Base-by-base conservation (phyloP, 2,329 filamentous ascomycete genomes). In the Amesomyces nigricolor region DNA sequence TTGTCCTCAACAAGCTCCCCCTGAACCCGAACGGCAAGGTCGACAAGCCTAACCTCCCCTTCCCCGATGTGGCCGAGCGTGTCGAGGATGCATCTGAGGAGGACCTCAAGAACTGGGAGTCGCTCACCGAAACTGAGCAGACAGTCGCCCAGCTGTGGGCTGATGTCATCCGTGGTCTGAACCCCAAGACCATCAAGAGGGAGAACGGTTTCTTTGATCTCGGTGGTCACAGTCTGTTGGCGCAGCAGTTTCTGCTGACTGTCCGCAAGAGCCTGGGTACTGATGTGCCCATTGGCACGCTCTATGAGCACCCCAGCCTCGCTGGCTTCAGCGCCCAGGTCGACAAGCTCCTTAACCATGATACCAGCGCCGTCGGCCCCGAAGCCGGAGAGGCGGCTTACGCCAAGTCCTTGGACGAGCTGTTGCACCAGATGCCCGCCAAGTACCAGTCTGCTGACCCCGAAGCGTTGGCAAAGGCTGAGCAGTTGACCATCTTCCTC, bases 11-110 rank as follows among this genome's bases (percentile, higher is more conserved):
- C 58, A 82, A 83, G 54, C 79, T 92, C 60, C 88, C 88, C 1
- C 71, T 92, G n/a, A 91, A 89, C 68, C 87, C 87, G n/a, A 91
- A 91, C 63, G 87, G 88, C 64, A 94, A 94, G 72, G 82, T 92
- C 42, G 89, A 95, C 71, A 87, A 85, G 70, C 86, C 88, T 13
- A 83, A 82, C 2, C 75, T 95, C 51, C 89, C 89, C 0, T 94
- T 91, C 79, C 91, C 84, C 39, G 89, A 92, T 69, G 83, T 83
- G 22, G 81, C 82, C 11, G 80, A 88, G 63, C 76, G 86, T 35
- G 78, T 69, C n/a, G 72, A 72, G 58, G 73, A 74, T 26, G 69
- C 71, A 9, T 73, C 70, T 2, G 71, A 73, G 38, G 72, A 73
- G 52, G 73, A 76, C 48, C 51, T 74, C 32, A 70, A 71, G 63